Evolutionary conservation across 2,329 filamentous ascomycete species (phyloP).

Genomic region (Rhynchosporium agropyri): DNA sequence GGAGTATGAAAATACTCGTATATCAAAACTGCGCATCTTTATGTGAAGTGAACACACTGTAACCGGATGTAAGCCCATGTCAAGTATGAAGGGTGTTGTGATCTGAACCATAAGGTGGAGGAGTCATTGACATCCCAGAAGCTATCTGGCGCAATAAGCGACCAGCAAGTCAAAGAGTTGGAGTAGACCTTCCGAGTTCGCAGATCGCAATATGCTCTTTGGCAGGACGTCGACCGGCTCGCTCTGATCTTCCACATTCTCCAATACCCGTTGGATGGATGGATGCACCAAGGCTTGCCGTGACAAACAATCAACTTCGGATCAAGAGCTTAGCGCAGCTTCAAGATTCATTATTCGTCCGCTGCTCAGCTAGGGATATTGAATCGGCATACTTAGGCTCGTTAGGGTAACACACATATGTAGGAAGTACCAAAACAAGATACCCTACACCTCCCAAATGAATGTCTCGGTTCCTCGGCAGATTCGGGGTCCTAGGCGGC

Average conservation of each 20-base stretch:
- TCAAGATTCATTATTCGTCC: too few relatives aligned
- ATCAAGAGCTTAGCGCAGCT: too few relatives aligned
- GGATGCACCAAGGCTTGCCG: too few relatives aligned
- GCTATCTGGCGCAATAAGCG: neutral
- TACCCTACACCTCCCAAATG: neutral
- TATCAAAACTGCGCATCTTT: neutral
- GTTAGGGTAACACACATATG: too few relatives aligned
- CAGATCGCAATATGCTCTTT: too few relatives aligned
- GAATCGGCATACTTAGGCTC: too few relatives aligned
- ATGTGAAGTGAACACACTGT: neutral
- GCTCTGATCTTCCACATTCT: neutral
- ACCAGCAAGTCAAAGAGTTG: neutral
- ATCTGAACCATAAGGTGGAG: neutral
- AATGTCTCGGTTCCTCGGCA: neutral
- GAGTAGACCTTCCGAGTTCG: too few relatives aligned
- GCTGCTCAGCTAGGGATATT: too few relatives aligned
- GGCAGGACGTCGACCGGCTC: too few relatives aligned
- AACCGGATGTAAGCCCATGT: neutral
- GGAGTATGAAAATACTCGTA: neutral
- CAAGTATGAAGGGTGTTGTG: slow-evolving; percentile 3
- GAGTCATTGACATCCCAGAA: neutral
- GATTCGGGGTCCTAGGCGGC: slow-evolving; percentile 2
- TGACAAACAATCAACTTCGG: too few relatives aligned
- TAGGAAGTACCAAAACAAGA: neutral
- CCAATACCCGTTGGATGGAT: neutral